Percentiles rank a stretch among this genome's conserved stretches.
phyloP scores from a whole-genome alignment of 2,329 filamentous ascomycete species.

The Alternaria atra region DNA sequence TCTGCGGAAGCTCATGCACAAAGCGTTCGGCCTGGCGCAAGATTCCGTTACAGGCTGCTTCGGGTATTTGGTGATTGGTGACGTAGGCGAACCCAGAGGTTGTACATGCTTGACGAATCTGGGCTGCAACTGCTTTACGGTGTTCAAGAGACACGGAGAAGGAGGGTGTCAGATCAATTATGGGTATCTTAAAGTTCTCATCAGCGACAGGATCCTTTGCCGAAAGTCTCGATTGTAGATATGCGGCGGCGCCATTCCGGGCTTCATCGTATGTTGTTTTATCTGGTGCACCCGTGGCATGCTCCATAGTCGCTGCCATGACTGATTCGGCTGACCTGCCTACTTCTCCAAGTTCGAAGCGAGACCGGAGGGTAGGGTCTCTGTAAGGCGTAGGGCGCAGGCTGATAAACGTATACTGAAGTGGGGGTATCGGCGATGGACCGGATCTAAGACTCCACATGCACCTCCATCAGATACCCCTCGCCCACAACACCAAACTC shows the following conservation, averaged over 20 bases:
- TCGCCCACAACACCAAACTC: slow-evolving; percentile 8
- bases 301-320: neutral
- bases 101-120: slow-evolving; percentile 52
- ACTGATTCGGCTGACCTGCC: neutral
- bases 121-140: slow-evolving; percentile 48
- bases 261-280: slow-evolving; percentile 42
- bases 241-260: slow-evolving; percentile 46
- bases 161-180: slow-evolving; percentile 50
- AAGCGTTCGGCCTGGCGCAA: slow-evolving; percentile 51
- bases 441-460: slow-evolving; percentile 28
- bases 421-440: slow-evolving; percentile 15
- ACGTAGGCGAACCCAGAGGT: slow-evolving; percentile 56
- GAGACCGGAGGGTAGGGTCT: neutral
- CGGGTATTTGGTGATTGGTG: slow-evolving; percentile 49
- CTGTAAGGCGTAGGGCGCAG: neutral
- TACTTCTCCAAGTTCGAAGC: neutral
- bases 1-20: slow-evolving; percentile 39
- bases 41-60: slow-evolving; percentile 38
- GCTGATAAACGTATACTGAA: slow-evolving; percentile 4
- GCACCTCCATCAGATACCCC: slow-evolving; percentile 17
- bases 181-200: slow-evolving; percentile 46
- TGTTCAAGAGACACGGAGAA: slow-evolving; percentile 45
- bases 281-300: slow-evolving; percentile 51
- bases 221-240: slow-evolving; percentile 47
- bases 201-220: slow-evolving; percentile 21